Percentiles rank a stretch among this genome's conserved stretches.
These are phyloP conservation scores for Nicotiana noctiflora DNA, from an alignment of 257 asterid genomes.

Conservation along the genomic window DNA sequence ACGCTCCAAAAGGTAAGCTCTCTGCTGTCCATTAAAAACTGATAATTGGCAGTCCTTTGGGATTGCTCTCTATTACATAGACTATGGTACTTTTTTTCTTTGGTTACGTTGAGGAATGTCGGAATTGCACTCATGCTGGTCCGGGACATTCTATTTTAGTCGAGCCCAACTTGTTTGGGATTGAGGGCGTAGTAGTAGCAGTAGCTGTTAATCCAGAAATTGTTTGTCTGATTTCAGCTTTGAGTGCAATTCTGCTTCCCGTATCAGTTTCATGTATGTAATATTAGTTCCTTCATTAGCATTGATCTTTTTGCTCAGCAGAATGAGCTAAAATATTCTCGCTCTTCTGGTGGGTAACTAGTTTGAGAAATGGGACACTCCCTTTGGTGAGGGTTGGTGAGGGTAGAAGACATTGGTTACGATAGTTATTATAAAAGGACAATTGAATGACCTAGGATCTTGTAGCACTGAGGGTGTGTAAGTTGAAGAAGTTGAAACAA, in stretches of 20 bases:
- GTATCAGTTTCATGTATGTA: background rate
- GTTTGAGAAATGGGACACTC: background rate
- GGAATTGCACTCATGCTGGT: too few relatives aligned
- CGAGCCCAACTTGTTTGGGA: background rate
- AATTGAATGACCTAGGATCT: background rate
- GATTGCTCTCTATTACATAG: slow-evolving; percentile 1
- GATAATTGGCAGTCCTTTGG: background rate
- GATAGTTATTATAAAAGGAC: background rate
- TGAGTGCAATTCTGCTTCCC: background rate
- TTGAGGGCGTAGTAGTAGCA: background rate
- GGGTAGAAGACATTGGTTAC: background rate
- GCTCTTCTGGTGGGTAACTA: background rate
- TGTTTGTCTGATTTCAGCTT: background rate
- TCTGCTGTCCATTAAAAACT: background rate
- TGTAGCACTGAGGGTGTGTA: background rate
- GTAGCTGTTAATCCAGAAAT: background rate
- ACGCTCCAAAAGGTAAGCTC: slow-evolving; percentile 10
- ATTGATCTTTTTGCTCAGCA: background rate
- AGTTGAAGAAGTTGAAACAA: background rate
- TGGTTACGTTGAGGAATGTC: background rate
- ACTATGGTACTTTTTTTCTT: background rate
- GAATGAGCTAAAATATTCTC: background rate
- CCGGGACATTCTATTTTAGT: too few relatives aligned
- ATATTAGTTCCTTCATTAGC: background rate
- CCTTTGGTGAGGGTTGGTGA: background rate